Conservation (phyloP, 164 flowering plant genomes). For the Vitis amurensis region DNA sequence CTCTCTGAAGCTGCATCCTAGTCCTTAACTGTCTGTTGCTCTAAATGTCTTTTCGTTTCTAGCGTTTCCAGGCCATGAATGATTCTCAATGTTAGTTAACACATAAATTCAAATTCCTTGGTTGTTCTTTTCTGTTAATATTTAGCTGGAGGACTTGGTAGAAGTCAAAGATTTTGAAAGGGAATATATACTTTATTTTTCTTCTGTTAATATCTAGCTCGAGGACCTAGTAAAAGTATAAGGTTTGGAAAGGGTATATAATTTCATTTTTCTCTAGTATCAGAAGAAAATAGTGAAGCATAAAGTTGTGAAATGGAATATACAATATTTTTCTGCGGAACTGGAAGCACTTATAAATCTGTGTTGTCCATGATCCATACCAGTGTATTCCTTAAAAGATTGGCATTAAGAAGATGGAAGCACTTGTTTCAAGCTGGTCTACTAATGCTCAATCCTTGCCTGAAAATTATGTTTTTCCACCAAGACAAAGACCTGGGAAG, state of each 20-base stretch:
- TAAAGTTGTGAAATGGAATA: too few species aligned
- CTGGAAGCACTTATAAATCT: too few species aligned
- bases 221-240: too few species aligned
- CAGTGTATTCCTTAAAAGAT: too few species aligned
- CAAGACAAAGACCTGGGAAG: constrained; percentile 26
- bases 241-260: too few species aligned
- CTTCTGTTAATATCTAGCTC: background rate
- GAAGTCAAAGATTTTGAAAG: background rate
- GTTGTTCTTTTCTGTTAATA: background rate
- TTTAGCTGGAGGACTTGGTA: background rate
- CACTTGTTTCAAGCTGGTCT: constrained; percentile 33
- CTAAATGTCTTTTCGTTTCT: background rate
- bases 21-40: background rate
- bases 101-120: background rate
- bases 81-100: background rate
- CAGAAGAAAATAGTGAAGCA: too few species aligned
- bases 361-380: too few species aligned
- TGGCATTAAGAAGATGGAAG: too few species aligned
- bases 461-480: constrained; percentile 27
- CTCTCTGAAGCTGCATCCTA: too few species aligned
- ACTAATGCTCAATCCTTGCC: constrained; percentile 16
- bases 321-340: too few species aligned
- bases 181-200: constrained; percentile 1
- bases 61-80: background rate
- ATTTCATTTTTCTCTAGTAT: too few species aligned